Percentiles rank a stretch among this genome's conserved stretches.
Conservation (phyloP, 2,329 filamentous ascomycete species). For the Aphanoascus verrucosus region DNA sequence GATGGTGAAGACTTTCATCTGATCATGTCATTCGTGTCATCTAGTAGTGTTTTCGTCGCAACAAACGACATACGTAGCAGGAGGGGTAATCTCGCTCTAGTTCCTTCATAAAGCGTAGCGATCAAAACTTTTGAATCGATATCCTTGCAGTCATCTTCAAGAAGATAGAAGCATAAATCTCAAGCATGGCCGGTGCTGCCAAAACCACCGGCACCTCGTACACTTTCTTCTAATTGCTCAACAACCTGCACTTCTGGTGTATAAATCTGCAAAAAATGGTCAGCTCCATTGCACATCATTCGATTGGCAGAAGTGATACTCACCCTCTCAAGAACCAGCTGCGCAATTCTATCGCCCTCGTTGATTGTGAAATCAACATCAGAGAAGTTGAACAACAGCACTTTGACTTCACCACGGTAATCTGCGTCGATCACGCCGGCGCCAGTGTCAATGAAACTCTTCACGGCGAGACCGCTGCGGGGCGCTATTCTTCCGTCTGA, state of each 20-base stretch:
- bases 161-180: not conserved
- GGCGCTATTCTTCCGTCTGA: constrained; percentile 81
- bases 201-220: constrained; percentile 80
- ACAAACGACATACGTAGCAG: too few relatives aligned
- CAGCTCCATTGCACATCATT: not conserved
- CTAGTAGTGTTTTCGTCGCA: too few relatives aligned
- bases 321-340: constrained; percentile 79
- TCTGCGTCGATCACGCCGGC: constrained; percentile 97
- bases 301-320: too few relatives aligned
- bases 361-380: constrained; percentile 70
- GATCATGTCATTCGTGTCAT: too few relatives aligned
- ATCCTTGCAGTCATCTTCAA: not conserved
- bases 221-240: constrained; percentile 75
- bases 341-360: constrained; percentile 81
- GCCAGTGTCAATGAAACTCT: constrained; percentile 92
- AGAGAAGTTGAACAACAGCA: constrained; percentile 85
- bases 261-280: constrained; percentile 50
- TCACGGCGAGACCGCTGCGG: constrained; percentile 78
- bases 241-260: constrained; percentile 90
- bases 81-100: too few relatives aligned
- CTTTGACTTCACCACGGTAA: constrained; percentile 87
- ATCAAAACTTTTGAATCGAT: not conserved
- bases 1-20: too few relatives aligned
- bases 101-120: too few relatives aligned
- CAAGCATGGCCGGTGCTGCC: constrained; percentile 62